Conservation (phyloP, 2,329 filamentous ascomycete species). For the Dothistroma pini region DNA sequence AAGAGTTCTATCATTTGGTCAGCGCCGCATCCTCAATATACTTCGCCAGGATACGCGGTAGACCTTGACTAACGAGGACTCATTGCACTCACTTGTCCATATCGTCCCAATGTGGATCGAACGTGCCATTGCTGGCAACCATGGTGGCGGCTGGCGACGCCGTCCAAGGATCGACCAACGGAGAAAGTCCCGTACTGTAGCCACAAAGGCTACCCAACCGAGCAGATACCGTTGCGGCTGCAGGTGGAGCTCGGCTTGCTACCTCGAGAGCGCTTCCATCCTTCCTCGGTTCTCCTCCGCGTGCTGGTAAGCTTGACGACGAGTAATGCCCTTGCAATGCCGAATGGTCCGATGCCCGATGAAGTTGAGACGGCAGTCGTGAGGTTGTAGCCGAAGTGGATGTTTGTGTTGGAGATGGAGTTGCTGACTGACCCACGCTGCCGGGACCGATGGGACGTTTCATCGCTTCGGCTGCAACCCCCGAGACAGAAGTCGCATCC, state of each 20-base stretch:
- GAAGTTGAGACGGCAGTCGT: neutral
- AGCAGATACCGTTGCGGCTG: slow-evolving; percentile 12
- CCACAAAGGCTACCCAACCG: slow-evolving; percentile 1
- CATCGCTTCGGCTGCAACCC: neutral
- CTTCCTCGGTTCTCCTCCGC: neutral
- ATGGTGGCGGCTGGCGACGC: slow-evolving; percentile 32
- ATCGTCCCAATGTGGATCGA: slow-evolving; percentile 63
- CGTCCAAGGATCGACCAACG: neutral
- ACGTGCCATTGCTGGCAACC: slow-evolving; percentile 41
- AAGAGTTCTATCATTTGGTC: slow-evolving; percentile 43
- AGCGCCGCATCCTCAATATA: slow-evolving; percentile 25
- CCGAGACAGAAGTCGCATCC: neutral
- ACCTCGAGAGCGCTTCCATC: slow-evolving; percentile 8
- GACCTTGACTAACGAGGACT: neutral
- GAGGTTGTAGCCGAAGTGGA: neutral
- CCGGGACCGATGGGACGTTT: neutral
- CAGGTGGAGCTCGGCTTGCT: slow-evolving; percentile 13
- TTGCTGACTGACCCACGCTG: neutral
- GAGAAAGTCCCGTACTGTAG: neutral
- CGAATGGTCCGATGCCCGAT: neutral
- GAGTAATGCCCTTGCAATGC: neutral
- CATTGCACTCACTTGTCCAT: slow-evolving; percentile 63
- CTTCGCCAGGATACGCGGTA: neutral
- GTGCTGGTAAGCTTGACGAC: neutral
- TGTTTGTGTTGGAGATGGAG: neutral